Base-by-base conservation (phyloP, 805 yeast genomes). In the Lachancea fermentati region DNA sequence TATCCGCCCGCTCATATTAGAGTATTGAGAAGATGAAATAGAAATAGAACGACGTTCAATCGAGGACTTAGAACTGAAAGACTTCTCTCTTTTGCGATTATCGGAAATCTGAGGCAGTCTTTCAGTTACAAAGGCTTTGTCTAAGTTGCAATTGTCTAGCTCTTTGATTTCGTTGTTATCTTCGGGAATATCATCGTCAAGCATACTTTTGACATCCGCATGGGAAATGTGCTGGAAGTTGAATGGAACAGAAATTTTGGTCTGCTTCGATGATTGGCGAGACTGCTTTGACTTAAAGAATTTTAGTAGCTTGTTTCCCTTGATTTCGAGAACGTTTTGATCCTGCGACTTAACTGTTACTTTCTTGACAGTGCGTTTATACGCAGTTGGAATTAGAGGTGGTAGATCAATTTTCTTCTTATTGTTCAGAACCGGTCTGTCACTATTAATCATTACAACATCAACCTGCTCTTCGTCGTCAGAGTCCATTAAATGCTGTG, bases 161-260 rank as follows among this genome's bases (percentile, higher is more conserved):
- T 37, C 29, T n/a, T 33, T 30, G 16, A 17, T 22, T 34, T 25
- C 34, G 13, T 35, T 29, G n/a, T 41, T 43, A 16, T 36, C 36
- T 6, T 37, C 44, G 25, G 46, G 35, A 22, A 32, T 30, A 25
- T 28, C 29, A 22, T 37, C 32, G 17, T 35, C 39, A 16, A 34
- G 35, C 11, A 31, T 36, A 18, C 31, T 35, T 36, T 19, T 30
- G 30, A 57, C 54, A 37, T 65, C 65, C 5, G 68, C 62, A 42
- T 67, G 72, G 6, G 68, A 62, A 15, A 67, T 63, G 48, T 67
- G 72, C 14, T 60, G 64, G 44, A 67, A 67, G 3, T 50, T 65
- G 41, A 57, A 67, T 2, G 72, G 72, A 2, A 65, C 58, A 1
- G 69, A 65, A 9, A 67, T 66, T 38, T 54, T 58, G 4, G 43